These are phyloP conservation scores for Infundibulicybe gibba DNA, from an alignment of 768 basidiomycete genomes.

Conservation along the genomic window DNA sequence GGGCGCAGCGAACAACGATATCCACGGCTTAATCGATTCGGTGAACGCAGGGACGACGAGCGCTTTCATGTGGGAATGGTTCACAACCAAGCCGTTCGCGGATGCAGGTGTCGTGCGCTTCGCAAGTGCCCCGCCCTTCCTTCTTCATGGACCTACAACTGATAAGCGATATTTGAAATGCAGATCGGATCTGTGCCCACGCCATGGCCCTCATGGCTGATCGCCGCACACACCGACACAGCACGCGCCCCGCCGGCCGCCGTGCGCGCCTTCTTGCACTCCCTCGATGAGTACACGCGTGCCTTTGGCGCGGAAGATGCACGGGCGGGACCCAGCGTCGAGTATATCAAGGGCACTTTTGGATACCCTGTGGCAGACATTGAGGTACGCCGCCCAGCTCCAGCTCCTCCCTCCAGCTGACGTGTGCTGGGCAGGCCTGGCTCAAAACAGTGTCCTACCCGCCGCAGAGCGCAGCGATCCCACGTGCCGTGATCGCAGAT, in stretches of 20 bases:
- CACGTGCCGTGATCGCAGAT: constrained; percentile 58
- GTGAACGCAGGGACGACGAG: constrained; percentile 88
- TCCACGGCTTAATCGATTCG: constrained; percentile 76
- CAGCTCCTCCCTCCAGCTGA: background rate
- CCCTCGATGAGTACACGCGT: constrained; percentile 62
- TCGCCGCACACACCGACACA: constrained; percentile 75
- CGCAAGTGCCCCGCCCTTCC: constrained; percentile 46
- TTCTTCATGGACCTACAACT: background rate
- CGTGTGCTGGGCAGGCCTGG: constrained; percentile 59
- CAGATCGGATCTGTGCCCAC: constrained; percentile 86
- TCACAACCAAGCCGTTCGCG: constrained; percentile 68
- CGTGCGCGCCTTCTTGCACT: constrained; percentile 56
- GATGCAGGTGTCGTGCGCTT: constrained; percentile 81
- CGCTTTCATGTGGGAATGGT: constrained; percentile 96
- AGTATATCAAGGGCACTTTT: constrained; percentile 76
- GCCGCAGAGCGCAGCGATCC: constrained; percentile 57
- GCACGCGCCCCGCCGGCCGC: constrained; percentile 48
- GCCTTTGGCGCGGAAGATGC: constrained; percentile 60
- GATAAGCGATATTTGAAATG: background rate
- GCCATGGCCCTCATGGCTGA: constrained; percentile 97
- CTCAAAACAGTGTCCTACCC: constrained; percentile 77
- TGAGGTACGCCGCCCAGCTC: constrained; percentile 35
- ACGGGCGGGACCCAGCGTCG: constrained; percentile 56
- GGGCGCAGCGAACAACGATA: constrained; percentile 70
- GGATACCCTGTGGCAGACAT: constrained; percentile 84